Base-by-base conservation (phyloP, 441 rosid species). In the Euphorbia corollata region DNA sequence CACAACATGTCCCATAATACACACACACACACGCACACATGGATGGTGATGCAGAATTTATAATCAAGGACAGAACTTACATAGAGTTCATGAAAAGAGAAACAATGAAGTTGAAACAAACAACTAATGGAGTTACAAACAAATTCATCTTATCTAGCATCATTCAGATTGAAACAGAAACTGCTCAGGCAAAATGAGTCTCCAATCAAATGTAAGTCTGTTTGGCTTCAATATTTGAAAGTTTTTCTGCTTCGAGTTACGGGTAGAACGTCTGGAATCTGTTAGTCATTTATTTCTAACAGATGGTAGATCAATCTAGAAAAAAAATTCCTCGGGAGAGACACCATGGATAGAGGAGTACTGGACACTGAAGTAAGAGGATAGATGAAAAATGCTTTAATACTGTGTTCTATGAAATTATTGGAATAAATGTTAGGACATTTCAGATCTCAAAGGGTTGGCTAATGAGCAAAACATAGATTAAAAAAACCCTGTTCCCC, bases 381-480 rank as follows among this genome's bases (percentile, higher is more conserved):
- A 18, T 34, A 34, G 16, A 5, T 10, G 47, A 41, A 12, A 36
- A 20, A 60, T 18, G 64, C 48, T 38, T 36, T n/a, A 60, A 1
- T 4, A 27, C 32, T 27, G 32, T 27, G 32, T 27, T 27, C 32
- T 27, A 1, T 27, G 1, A 27, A 36, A 36, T 19, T 47, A 5
- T 18, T n/a, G 4, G 19, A 27, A 3, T 0, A 12, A 23, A 56
- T 11, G 60, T 0, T 59, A 30, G 62, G 62, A 2, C 62, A 32
- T 32, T 59, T 32, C 38, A 24, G 56, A 19, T 22, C 47, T 20
- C 12, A 22, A 47, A n/a, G 6, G n/a, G 23, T 63, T 47, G 8
- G 41, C 34, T 48, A 24, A 30, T 27, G 57, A 63, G 39, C 67
- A 63, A 27, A 63, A 63, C 50, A 11, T 47, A 56, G 24, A 48